phyloP scores from a whole-genome alignment of 495 filamentous ascomycete species.

The Hyaloscypha variabilis region DNA sequence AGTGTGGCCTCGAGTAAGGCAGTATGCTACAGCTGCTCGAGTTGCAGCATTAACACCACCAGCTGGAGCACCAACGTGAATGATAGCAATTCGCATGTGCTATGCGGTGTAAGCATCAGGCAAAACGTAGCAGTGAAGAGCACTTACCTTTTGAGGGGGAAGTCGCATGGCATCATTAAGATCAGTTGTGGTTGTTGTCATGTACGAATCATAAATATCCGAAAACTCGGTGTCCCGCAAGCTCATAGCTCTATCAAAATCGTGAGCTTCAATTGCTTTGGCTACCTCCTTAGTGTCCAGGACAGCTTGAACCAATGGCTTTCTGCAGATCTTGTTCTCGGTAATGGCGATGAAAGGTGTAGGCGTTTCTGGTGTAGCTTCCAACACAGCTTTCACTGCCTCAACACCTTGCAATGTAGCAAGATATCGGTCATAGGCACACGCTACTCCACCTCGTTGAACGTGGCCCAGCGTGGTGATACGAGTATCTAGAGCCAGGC shows the following conservation, averaged over 20 bases:
- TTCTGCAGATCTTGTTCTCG: constrained; percentile 96
- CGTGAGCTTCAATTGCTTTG: constrained; percentile 73
- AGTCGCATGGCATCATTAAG: constrained; percentile 51
- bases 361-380: constrained; percentile 84
- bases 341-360: constrained; percentile 93
- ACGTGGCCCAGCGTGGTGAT: constrained; percentile 97
- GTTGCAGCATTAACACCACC: constrained; percentile 99
- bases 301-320: constrained; percentile 87
- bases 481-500: constrained; percentile 81
- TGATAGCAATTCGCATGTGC: constrained; percentile 91
- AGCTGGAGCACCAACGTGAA: constrained; percentile 97
- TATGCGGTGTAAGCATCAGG: constrained; percentile 36
- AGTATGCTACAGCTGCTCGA: constrained; percentile 94
- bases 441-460: constrained; percentile 88
- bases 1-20: constrained; percentile 88
- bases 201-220: constrained; percentile 88
- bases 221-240: constrained; percentile 91
- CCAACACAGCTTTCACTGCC: constrained; percentile 94
- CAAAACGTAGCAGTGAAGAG: background rate
- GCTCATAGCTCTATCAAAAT: constrained; percentile 84
- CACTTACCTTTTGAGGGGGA: constrained; percentile 70
- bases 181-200: constrained; percentile 74
- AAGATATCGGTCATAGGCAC: constrained; percentile 93
- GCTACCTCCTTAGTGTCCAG: constrained; percentile 81
- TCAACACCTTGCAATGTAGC: constrained; percentile 94